Conservation (phyloP, 116 monocot genomes). For the Cymodocea nodosa region DNA sequence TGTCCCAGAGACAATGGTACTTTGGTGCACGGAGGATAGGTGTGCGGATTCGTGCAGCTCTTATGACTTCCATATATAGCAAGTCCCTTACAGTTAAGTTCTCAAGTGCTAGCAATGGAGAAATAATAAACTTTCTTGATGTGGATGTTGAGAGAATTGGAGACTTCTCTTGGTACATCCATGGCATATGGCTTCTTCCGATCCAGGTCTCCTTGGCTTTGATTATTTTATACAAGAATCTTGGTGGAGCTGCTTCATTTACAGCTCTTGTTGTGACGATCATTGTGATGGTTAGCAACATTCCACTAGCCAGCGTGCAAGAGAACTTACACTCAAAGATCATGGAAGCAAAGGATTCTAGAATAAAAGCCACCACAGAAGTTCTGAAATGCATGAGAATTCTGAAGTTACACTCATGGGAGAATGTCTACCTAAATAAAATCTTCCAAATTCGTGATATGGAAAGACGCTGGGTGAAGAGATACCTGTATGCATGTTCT, state of each 20-base stretch:
- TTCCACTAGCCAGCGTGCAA: conserved; percentile 51
- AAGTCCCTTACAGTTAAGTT: conserved; percentile 43
- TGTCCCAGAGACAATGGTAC: conserved; percentile 86
- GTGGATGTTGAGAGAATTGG: conserved; percentile 65
- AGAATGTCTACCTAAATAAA: conserved; percentile 43
- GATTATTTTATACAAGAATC: conserved; percentile 45
- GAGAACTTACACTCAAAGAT: conserved; percentile 53
- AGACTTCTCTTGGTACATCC: conserved; percentile 76
- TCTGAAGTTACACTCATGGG: conserved; percentile 82
- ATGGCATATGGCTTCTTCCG: conserved; percentile 71
- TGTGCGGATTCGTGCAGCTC: conserved; percentile 45
- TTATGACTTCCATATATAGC: conserved; percentile 52
- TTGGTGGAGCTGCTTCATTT: conserved; percentile 44
- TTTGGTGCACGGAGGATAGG: conserved; percentile 77
- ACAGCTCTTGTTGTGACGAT: conserved; percentile 48
- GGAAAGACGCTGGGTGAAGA: conserved; percentile 51
- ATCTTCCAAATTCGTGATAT: conserved; percentile 34
- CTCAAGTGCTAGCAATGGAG: conserved; percentile 26
- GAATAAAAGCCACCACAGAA: conserved; percentile 65
- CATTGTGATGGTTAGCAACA: conserved; percentile 61
- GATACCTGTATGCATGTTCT: conserved; percentile 56
- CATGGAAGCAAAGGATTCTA: conserved; percentile 70
- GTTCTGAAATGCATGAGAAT: conserved; percentile 64
- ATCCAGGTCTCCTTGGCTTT: conserved; percentile 65
- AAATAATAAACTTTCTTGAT: conserved; percentile 54